Evolutionary conservation across 768 basidiomycete species (phyloP), one percentile per base, ranked within the genome.

Genomic region (Dioszegia hungarica): DNA sequence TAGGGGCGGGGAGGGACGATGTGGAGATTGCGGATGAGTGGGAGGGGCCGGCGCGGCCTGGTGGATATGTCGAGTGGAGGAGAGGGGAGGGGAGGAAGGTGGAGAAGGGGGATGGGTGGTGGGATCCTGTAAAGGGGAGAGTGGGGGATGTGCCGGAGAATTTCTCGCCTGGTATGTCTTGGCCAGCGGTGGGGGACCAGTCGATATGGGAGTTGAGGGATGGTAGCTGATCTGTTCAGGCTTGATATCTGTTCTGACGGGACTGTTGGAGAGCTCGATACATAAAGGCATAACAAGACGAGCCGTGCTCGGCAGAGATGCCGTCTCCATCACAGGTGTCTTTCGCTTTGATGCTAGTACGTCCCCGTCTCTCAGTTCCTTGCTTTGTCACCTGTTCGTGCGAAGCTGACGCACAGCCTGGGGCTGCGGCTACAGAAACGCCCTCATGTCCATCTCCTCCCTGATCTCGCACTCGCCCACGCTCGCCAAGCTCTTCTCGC

Each of bases 341-440:
- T 68, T 61, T 59, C 54, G 49, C 11, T 74, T 73, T 41, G 74
- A 76, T 45, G 57, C 58, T 31, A 68, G 73, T 72, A 50, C 44
- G 68, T 40, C 19, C 14, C 19, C 44, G 66, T 44, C 19, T 17
- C 19, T 25, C 9, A 31, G 14, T 24, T 44, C 38, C 45, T 19
- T 11, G 22, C 2, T 20, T 22, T 44, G 28, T 17, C 46, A 10
- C 9, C 17, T 38, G 9, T 15, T 29, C 25, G 37, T 29, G 14
- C 29, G 3, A 12, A 27, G 48, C 49, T 36, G n/a, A 46, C 37
- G n/a, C 34, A 1, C 28, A 69, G 70, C 63, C 12, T 74, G 70
- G 73, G 73, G 71, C 19, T 74, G 73, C 52, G 73, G 75, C 4
- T 74, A 74, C 55, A 61, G 75, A 14, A 76, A 76, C 84, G 60